A percentile compares a stretch with the other conserved stretches of the same genome.
Evolutionary conservation across 176 grass and related monocot species (phyloP).

Genomic region (Eleusine indica): DNA sequence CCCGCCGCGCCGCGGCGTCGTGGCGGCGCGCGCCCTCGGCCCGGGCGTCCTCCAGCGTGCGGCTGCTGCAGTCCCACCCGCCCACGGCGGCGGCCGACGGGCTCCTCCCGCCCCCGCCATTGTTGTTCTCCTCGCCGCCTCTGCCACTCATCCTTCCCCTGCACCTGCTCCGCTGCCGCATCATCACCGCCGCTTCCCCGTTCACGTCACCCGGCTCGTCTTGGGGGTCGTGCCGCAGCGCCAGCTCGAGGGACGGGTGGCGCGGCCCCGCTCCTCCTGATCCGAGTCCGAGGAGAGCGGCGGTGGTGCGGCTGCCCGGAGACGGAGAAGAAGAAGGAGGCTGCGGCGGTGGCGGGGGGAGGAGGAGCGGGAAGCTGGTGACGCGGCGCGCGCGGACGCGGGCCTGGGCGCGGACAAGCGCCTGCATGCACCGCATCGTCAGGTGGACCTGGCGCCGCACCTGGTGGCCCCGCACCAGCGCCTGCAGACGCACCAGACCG

Average conservation of each 20-base stretch:
- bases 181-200: neutral
- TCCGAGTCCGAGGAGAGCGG: neutral
- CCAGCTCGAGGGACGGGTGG: neutral
- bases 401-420: constrained; percentile 77
- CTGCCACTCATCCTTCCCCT: neutral
- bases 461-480: constrained; percentile 77
- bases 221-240: neutral
- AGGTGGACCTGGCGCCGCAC: constrained; percentile 77
- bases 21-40: constrained; percentile 50
- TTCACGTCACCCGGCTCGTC: neutral
- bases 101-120: constrained; percentile 12
- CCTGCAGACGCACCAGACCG: constrained; percentile 77
- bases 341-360: neutral
- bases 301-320: neutral
- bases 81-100: neutral
- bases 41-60: constrained; percentile 48
- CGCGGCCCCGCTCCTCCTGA: neutral
- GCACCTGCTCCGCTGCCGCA: constrained; percentile 11
- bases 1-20: constrained; percentile 51
- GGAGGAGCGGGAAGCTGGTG: constrained; percentile 12
- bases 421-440: constrained; percentile 86
- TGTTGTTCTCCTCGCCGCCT: neutral
- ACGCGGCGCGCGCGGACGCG: constrained; percentile 66
- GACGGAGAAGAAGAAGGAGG: neutral
- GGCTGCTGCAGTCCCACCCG: constrained; percentile 57